Base-by-base conservation (phyloP, 1,284 basidiomycete species). In the Melampsora larici-populina region DNA sequence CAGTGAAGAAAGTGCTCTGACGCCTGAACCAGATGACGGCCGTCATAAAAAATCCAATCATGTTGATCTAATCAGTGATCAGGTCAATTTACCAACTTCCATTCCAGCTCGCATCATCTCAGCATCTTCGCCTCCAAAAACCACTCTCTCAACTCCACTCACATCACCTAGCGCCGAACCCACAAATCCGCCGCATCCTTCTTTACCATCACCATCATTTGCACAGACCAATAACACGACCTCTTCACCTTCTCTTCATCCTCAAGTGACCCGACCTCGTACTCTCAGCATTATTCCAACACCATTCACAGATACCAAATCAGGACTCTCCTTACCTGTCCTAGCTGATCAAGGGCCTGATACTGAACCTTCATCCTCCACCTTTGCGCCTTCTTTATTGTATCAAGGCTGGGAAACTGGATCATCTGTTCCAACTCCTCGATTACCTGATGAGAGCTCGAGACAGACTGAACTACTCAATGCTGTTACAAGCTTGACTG, bases 1-100 rank as follows among this genome's bases (percentile, higher is more conserved):
- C 13, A 76, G 74, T 69, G 74, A 76, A 69, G 74, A 76, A 58
- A 76, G 74, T 49, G 74, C 74, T 1, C 58, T 76, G n/a, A 76
- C 74, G 24, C 74, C 74, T 69, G 74, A 69, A 60, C 74, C 74
- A 46, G 74, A 76, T 36, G 74, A 76, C 18, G 65, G 29, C 24
- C 40, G 43, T 48, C 72, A 58, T 51, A 15, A 48, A 55, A 49
- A 65, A 15, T 33, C 58, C 43, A 64, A 62, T 62, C 21, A 24
- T 5, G 21, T n/a, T 58, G 55, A n/a, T n/a, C 11, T 55, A 15
- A 46, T 13, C 66, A 60, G n/a, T 60, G 24, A 60, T 29, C 17
- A 43, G 36, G 21, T n/a, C 21, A 74, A 66, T 33, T 33, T 21
- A 68, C 15, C 51, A 21, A 24, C 40, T 17, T 43, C 36, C 5